Base-by-base conservation (phyloP, 768 basidiomycete genomes). In the Boletus tylopilopsis region DNA sequence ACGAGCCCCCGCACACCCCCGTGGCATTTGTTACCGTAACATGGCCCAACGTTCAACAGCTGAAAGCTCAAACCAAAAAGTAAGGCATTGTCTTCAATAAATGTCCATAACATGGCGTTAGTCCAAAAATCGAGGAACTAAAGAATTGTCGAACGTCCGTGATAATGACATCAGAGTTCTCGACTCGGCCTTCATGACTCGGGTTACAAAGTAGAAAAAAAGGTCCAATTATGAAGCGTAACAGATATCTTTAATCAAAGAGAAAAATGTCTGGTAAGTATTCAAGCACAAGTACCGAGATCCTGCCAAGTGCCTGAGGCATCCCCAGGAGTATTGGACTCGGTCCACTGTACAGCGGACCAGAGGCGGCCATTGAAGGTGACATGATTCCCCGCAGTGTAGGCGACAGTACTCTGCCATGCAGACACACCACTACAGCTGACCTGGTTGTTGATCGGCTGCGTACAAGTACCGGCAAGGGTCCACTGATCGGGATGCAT, bases 251-350 rank as follows among this genome's bases (percentile, higher is more conserved):
- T 10, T 29, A 13, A 13, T 29, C 5, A 13, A 30, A 30, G 13
- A 13, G 29, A 5, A 13, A 30, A 30, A 36, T 12, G 22, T 23
- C 2, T 2, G 32, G 3, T 0, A 1, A 0, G 6, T 16, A 10
- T 27, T 24, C 34, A 68, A 23, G 51, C 47, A 33, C 64, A 66
- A 3, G 32, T 54, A 3, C 64, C 64, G 2, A 33, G 11, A 15
- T 62, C 57, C 35, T 51, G 27, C 67, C 67, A 66, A 16, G 53
- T 45, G 12, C 66, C 64, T 6, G 64, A 67, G 2, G 50, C 10
- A 12, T 64, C 64, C 2, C 62, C 64, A 0, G 64, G 67, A 7
- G 21, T 0, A 29, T 66, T 66, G 0, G 62, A 49, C 23, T 42
- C 0, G 0, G 47, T 47, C 64, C 64, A 68, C 43, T 67, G 62